phyloP scores from a whole-genome alignment of 257 asterid genomes.

The Solanum sejunctum region DNA sequence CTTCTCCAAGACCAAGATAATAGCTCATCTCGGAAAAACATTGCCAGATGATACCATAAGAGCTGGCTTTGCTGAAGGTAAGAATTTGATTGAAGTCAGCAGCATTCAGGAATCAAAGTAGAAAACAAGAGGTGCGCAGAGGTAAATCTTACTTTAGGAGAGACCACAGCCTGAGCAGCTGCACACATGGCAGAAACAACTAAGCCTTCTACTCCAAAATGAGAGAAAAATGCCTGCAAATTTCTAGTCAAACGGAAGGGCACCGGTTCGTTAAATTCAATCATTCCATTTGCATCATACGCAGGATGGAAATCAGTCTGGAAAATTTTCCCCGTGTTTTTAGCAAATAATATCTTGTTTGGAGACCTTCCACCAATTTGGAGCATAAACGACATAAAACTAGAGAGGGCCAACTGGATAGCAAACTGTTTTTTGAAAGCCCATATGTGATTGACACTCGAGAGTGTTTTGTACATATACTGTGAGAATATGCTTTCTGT shows the following conservation, averaged over 20 bases:
- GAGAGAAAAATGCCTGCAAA: constrained; percentile 90
- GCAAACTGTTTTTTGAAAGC: constrained; percentile 97
- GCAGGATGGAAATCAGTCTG: constrained; percentile 99
- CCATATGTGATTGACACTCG: constrained; percentile 90
- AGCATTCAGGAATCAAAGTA: neutral
- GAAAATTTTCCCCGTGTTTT: constrained; percentile 91
- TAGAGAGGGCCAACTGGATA: constrained; percentile 87
- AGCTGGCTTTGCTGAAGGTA: constrained; percentile 90
- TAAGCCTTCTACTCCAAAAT: constrained; percentile 95
- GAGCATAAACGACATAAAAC: constrained; percentile 92
- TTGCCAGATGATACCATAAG: constrained; percentile 94
- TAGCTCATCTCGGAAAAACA: constrained; percentile 99
- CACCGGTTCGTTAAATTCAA: constrained; percentile 89
- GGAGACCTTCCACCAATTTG: constrained; percentile 99
- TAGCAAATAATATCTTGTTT: constrained; percentile 89
- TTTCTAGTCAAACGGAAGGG: constrained; percentile 97
- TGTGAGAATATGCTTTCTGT: constrained; percentile 93
- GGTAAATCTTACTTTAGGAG: constrained; percentile 67
- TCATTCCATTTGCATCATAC: constrained; percentile 91
- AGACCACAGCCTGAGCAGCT: constrained; percentile 93
- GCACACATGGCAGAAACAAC: constrained; percentile 93
- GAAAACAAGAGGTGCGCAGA: neutral
- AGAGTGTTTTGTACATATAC: constrained; percentile 90
- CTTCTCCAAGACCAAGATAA: constrained; percentile 99
- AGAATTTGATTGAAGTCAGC: neutral